Base-by-base conservation (phyloP, 345 rosid species). In the Cardiospermum halicacabum region DNA sequence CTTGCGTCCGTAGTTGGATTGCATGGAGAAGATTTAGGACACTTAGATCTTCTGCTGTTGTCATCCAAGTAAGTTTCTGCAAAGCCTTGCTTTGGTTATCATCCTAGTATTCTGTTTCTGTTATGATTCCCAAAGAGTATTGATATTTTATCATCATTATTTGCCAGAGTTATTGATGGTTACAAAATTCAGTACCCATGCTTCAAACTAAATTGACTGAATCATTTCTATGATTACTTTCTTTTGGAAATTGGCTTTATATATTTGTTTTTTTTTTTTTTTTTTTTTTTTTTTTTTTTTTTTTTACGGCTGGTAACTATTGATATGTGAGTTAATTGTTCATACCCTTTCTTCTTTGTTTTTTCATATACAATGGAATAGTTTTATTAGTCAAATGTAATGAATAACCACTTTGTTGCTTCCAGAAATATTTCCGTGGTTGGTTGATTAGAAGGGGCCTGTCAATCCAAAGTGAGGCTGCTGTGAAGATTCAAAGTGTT, bases 1-100 rank as follows among this genome's bases (percentile, higher is more conserved):
- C 88, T 79, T 71, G 68, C 62, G 72, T 72, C 48, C 96, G 89
- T 64, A 69, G 89, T 64, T 82, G 91, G 91, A 77, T 82, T 37
- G 74, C 74, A 13, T 67, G 80, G 54, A 78, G 70, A 69, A 62
- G 18, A 64, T 62, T 68, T 56, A 24, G 31, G 60, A 79, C 67
- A 68, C 54, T 50, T 62, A 72, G 53, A 66, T 18, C 56, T 60
- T 76, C 68, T 26, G 45, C 82, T 60, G 22, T 76, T 54, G 61
- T 69, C 51, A 85, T 89, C 67, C 96, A 92, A 81, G 98, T 88
- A 82, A 74, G 80, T 71, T 8, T 49, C 25, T 51, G 16, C n/a
- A 51, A 24, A 16, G 5, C 19, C 12, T 45, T n/a, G 24, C 11
- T 9, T 45, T n/a, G 24, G n/a, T 9, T 34, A 51, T 36, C 36